These are phyloP conservation scores for Polygonum maritimum DNA, from an alignment of 148 eudicot species.

Conservation along the genomic window DNA sequence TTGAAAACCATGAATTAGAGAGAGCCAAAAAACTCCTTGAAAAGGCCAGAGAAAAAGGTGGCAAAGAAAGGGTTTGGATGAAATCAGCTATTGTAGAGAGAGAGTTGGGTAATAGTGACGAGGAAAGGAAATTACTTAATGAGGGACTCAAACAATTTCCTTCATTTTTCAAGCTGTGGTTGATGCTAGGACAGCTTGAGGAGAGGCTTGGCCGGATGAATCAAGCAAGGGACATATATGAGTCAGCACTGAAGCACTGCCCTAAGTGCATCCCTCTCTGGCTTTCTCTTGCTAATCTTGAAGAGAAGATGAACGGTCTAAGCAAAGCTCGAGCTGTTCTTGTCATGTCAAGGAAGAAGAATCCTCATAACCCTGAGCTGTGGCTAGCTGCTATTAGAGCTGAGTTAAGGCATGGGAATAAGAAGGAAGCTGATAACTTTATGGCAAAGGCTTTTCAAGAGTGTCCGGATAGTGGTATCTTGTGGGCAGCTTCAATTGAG, in stretches of 20 bases:
- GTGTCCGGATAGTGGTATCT: constrained; percentile 82
- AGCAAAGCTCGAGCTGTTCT: constrained; percentile 87
- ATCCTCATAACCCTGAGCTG: constrained; percentile 74
- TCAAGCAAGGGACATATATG: constrained; percentile 60
- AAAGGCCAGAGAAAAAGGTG: constrained; percentile 79
- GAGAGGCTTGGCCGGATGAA: constrained; percentile 46
- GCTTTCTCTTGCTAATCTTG: constrained; percentile 85
- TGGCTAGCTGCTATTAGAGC: constrained; percentile 96
- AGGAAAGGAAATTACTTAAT: constrained; percentile 72
- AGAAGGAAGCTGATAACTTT: constrained; percentile 74
- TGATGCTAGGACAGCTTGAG: constrained; percentile 94
- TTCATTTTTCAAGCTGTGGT: constrained; percentile 79
- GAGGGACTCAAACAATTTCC: constrained; percentile 73
- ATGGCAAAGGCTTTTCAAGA: constrained; percentile 97
- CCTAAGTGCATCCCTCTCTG: constrained; percentile 65
- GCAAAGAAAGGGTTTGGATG: constrained; percentile 95
- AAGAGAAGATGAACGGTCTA: constrained; percentile 73
- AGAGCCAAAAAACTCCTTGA: constrained; percentile 87
- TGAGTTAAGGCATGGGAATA: constrained; percentile 69
- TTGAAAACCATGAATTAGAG: constrained; percentile 87
- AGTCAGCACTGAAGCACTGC: constrained; percentile 62
- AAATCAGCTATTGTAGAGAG: constrained; percentile 95
- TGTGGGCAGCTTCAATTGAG: constrained; percentile 87
- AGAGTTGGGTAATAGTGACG: constrained; percentile 66
- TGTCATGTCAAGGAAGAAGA: constrained; percentile 77